Conservation (phyloP, 805 yeast genomes). For the Starmerella gropengiesseri region DNA sequence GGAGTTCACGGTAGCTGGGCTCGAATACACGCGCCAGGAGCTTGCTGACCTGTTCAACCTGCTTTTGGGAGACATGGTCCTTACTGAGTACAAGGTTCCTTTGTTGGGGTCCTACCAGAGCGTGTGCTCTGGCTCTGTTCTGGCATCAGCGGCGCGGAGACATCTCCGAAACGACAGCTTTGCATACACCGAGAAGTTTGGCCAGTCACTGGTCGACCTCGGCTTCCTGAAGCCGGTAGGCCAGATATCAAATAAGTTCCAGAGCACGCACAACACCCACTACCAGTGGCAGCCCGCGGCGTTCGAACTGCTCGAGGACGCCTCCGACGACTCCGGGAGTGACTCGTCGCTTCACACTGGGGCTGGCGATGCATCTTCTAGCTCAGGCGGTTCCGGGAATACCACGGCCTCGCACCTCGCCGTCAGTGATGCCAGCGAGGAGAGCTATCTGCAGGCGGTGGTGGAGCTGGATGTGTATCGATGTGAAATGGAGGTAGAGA, state of each 20-base stretch:
- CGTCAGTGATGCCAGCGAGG: constrained; percentile 22
- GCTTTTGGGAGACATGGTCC: constrained; percentile 40
- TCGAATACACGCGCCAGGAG: constrained; percentile 29
- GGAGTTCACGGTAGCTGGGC: constrained; percentile 26
- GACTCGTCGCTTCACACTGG: neutral
- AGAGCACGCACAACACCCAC: constrained; percentile 54
- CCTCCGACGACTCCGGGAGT: constrained; percentile 1
- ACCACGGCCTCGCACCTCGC: neutral
- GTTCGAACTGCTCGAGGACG: constrained; percentile 11
- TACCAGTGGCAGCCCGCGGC: constrained; percentile 48
- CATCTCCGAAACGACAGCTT: constrained; percentile 40
- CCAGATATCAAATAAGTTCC: constrained; percentile 39
- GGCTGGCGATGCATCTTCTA: neutral
- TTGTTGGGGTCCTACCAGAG: constrained; percentile 55
- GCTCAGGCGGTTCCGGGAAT: neutral
- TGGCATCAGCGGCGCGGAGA: constrained; percentile 48
- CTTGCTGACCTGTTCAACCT: constrained; percentile 35
- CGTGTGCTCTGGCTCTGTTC: constrained; percentile 50
- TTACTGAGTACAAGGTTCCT: constrained; percentile 48
- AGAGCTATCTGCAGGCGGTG: constrained; percentile 42
- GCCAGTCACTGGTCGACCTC: constrained; percentile 55
- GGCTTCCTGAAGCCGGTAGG: constrained; percentile 59
- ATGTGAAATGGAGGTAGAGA: constrained; percentile 56
- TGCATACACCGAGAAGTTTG: constrained; percentile 59
- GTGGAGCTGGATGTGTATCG: constrained; percentile 49